Conservation (phyloP, 2,329 filamentous ascomycete genomes). For the Exophiala viscosa region DNA sequence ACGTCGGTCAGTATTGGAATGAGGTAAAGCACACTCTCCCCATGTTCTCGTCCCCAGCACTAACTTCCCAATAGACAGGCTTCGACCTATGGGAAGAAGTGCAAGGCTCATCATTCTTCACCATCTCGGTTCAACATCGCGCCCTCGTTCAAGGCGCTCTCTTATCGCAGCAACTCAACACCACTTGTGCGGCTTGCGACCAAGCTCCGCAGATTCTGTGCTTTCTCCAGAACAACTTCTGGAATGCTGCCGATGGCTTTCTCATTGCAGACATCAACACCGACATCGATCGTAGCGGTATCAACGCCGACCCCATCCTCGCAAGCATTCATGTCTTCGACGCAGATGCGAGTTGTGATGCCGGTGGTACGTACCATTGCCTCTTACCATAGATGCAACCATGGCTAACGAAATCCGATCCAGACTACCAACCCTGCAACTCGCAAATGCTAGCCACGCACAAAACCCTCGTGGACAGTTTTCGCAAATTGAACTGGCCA, state of each 20-base stretch:
- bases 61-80: constrained; percentile 3
- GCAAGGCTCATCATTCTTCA: constrained; percentile 72
- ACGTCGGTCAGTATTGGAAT: constrained; percentile 70
- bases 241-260: constrained; percentile 57
- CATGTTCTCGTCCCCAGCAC: constrained; percentile 33
- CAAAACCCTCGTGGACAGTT: constrained; percentile 70
- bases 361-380: constrained; percentile 45
- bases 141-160: constrained; percentile 56
- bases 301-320: constrained; percentile 69
- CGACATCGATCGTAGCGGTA: constrained; percentile 58
- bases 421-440: constrained; percentile 66
- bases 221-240: constrained; percentile 66
- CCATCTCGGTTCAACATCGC: constrained; percentile 64
- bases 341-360: constrained; percentile 59
- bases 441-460: constrained; percentile 66
- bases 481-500: constrained; percentile 61
- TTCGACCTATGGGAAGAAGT: constrained; percentile 51
- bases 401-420: not conserved
- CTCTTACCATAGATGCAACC: not conserved
- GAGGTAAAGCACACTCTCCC: constrained; percentile 46
- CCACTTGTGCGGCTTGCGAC: constrained; percentile 58
- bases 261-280: constrained; percentile 65
- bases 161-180: constrained; percentile 62
- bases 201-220: constrained; percentile 69
- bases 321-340: constrained; percentile 68